Evolutionary conservation across 768 basidiomycete species (phyloP).

Genomic region (Daedalea quercina): DNA sequence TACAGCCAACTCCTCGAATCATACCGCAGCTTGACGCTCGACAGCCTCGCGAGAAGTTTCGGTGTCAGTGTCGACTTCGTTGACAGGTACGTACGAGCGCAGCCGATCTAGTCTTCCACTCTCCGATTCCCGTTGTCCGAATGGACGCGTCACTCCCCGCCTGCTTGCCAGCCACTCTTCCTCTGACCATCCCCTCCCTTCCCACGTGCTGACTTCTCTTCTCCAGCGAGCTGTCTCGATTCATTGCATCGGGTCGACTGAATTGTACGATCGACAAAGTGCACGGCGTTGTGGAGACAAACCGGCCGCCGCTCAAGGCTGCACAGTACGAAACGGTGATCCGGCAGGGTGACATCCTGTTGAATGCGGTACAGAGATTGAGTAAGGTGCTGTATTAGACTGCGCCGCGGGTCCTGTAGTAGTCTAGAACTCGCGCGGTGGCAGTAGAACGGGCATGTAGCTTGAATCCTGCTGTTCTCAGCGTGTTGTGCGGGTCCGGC

Average conservation of each 20-base stretch:
- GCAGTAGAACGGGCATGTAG: background rate
- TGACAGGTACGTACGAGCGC: constrained; percentile 56
- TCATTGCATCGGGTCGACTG: constrained; percentile 83
- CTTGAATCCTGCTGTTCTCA: background rate
- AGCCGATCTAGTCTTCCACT: constrained; percentile 1
- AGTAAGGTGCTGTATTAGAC: constrained; percentile 74
- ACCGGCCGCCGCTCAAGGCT: constrained; percentile 67
- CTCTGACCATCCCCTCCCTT: background rate
- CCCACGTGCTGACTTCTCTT: background rate
- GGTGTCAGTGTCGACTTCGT: constrained; percentile 87
- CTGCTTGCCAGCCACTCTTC: background rate
- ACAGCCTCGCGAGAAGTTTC: constrained; percentile 80
- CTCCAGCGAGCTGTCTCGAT: constrained; percentile 78
- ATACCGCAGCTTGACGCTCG: constrained; percentile 84
- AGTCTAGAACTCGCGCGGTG: background rate
- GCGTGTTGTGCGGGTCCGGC: background rate
- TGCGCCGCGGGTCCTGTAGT: background rate
- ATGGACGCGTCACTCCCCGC: background rate
- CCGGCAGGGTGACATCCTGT: constrained; percentile 83
- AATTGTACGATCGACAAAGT: constrained; percentile 93
- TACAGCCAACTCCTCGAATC: constrained; percentile 89
- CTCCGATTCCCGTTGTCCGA: background rate
- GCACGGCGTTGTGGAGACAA: constrained; percentile 90
- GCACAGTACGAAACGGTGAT: constrained; percentile 92
- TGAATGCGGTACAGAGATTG: constrained; percentile 82